Conservation (phyloP, 2,329 filamentous ascomycete species). For the Colletotrichum orchidophilum region DNA sequence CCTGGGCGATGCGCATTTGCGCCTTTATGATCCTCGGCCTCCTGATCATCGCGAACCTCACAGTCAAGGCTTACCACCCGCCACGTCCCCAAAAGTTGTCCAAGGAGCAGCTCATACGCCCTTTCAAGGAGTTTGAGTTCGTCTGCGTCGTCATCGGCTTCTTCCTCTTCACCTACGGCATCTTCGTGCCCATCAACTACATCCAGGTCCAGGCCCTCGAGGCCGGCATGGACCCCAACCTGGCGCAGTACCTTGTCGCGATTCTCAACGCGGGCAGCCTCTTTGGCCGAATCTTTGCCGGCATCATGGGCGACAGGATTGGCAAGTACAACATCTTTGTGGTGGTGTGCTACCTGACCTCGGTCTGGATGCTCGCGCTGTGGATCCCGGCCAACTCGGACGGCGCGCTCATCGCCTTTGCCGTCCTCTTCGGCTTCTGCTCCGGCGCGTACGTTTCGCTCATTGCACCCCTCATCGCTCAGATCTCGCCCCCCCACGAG, state of each 20-base stretch:
- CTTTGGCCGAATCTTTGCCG: constrained; percentile 47
- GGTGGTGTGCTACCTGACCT: constrained; percentile 54
- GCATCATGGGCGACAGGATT: constrained; percentile 45
- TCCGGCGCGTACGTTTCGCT: constrained; percentile 53
- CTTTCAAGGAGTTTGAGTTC: constrained; percentile 44
- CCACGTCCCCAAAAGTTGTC: constrained; percentile 41
- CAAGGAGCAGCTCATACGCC: constrained; percentile 42
- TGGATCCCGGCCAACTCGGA: constrained; percentile 49
- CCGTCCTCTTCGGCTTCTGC: constrained; percentile 52
- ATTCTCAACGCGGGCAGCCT: constrained; percentile 51
- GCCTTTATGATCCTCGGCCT: constrained; percentile 49
- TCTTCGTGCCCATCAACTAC: constrained; percentile 49
- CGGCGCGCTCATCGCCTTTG: constrained; percentile 47
- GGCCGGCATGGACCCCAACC: constrained; percentile 39
- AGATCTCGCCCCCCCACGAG: constrained; percentile 64
- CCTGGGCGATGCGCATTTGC: constrained; percentile 50
- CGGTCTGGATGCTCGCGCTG: constrained; percentile 50
- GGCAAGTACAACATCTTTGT: constrained; percentile 55
- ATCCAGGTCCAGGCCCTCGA: constrained; percentile 44
- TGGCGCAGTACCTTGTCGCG: constrained; percentile 47
- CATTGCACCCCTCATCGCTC: constrained; percentile 49
- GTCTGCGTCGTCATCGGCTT: constrained; percentile 43
- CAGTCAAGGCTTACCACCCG: constrained; percentile 41
- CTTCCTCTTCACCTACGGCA: constrained; percentile 47
- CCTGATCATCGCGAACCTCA: constrained; percentile 45